phyloP scores from a whole-genome alignment of 2,329 filamentous ascomycete species.

The Plectosphaerella sp. region DNA sequence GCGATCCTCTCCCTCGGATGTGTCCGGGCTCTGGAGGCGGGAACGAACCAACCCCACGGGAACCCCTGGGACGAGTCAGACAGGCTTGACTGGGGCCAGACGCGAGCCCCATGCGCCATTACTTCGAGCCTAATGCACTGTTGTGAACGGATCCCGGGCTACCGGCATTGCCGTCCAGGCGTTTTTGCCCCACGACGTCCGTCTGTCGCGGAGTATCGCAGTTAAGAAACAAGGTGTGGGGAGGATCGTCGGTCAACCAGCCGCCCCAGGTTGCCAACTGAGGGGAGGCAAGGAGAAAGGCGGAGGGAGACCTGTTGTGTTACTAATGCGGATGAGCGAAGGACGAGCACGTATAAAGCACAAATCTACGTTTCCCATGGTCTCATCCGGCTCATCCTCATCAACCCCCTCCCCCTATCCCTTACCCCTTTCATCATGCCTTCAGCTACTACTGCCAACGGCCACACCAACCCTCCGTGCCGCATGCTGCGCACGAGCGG shows the following conservation, averaged over 20 bases:
- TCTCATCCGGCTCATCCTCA: background rate
- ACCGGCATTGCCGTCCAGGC: background rate
- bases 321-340: background rate
- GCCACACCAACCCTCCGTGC: constrained; percentile 12
- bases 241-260: background rate
- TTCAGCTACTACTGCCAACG: background rate
- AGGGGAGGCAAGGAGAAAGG: background rate
- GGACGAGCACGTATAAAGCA: background rate
- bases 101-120: background rate
- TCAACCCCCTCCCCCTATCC: background rate
- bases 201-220: constrained; percentile 8
- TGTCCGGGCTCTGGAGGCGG: too few species aligned
- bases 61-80: background rate
- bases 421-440: background rate
- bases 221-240: background rate
- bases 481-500: constrained; percentile 24
- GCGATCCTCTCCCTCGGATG: too few species aligned
- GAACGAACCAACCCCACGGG: background rate
- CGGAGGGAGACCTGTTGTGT: background rate
- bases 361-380: background rate
- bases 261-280: background rate
- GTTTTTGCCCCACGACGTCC: background rate
- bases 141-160: background rate
- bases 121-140: background rate
- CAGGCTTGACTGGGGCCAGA: too few species aligned